Evolutionary conservation across 768 basidiomycete species (phyloP).

Genomic region (Albatrellus ellisii): DNA sequence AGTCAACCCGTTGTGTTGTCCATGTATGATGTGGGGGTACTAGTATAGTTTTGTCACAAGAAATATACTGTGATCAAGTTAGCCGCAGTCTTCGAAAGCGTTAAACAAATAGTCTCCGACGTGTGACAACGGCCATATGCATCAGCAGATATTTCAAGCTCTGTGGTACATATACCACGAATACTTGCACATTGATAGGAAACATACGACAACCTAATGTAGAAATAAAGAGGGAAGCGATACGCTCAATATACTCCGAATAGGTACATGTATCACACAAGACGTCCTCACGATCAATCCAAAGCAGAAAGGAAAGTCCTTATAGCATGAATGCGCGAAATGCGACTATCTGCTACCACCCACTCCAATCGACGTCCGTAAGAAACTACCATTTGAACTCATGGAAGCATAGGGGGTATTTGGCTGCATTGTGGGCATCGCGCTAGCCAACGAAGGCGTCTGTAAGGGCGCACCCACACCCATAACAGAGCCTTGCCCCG

Average conservation of each 20-base stretch:
- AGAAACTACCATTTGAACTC: slow-evolving; percentile 12
- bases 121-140: too few species aligned
- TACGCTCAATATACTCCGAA: slow-evolving; percentile 18
- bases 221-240: not conserved
- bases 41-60: too few species aligned
- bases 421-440: slow-evolving; percentile 10
- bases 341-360: slow-evolving; percentile 10
- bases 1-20: too few species aligned
- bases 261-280: slow-evolving; percentile 22
- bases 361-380: slow-evolving; percentile 12
- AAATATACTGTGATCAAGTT: too few species aligned
- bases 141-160: too few species aligned
- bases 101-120: too few species aligned
- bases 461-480: not conserved
- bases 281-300: slow-evolving; percentile 13
- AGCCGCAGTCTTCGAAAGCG: too few species aligned
- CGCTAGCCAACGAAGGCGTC: not conserved
- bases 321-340: slow-evolving; percentile 8
- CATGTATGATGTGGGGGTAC: too few species aligned
- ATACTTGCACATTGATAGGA: too few species aligned
- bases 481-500: not conserved
- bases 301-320: slow-evolving; percentile 4
- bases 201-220: not conserved
- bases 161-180: too few species aligned
- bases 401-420: slow-evolving; percentile 12